Conservation (phyloP, 2,329 filamentous ascomycete genomes). For the Pyrenochaeta sp. region DNA sequence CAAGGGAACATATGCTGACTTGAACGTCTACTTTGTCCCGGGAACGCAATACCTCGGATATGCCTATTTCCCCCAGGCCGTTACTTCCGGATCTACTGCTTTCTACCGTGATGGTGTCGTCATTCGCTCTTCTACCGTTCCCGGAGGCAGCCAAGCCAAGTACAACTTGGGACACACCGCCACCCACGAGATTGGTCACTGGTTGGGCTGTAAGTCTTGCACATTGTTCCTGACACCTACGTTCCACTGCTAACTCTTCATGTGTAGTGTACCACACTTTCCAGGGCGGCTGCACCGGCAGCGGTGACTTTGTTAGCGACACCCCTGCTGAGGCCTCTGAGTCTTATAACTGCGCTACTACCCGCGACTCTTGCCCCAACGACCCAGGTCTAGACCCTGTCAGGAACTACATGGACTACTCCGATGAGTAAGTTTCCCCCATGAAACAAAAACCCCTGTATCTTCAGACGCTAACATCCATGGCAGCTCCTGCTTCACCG, state of each 20-base stretch:
- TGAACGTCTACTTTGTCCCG: constrained; percentile 39
- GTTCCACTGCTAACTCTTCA: not conserved
- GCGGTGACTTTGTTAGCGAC: constrained; percentile 38
- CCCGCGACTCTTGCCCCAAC: constrained; percentile 38
- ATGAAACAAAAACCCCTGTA: not conserved
- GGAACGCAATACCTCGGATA: not conserved
- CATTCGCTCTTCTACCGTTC: constrained; percentile 29
- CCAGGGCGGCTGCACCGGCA: constrained; percentile 35
- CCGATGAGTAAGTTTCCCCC: constrained; percentile 21
- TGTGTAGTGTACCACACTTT: constrained; percentile 36
- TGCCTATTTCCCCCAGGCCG: constrained; percentile 21
- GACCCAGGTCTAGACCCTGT: constrained; percentile 38
- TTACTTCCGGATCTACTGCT: constrained; percentile 13
- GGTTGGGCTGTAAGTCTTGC: constrained; percentile 30
- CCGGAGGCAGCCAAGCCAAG: constrained; percentile 12
- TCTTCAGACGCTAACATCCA: constrained; percentile 1
- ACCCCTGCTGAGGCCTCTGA: constrained; percentile 31
- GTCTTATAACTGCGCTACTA: constrained; percentile 30
- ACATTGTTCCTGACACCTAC: constrained; percentile 1
- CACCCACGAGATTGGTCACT: constrained; percentile 46
- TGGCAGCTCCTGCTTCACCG: constrained; percentile 25
- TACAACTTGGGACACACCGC: constrained; percentile 36
- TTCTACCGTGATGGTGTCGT: constrained; percentile 33
- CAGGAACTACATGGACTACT: constrained; percentile 49
- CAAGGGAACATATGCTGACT: constrained; percentile 32